Percentiles rank a stretch among this genome's conserved stretches.
Conservation (phyloP, 2,329 filamentous ascomycete species). For the Chrysoporthe deuterocubensis region DNA sequence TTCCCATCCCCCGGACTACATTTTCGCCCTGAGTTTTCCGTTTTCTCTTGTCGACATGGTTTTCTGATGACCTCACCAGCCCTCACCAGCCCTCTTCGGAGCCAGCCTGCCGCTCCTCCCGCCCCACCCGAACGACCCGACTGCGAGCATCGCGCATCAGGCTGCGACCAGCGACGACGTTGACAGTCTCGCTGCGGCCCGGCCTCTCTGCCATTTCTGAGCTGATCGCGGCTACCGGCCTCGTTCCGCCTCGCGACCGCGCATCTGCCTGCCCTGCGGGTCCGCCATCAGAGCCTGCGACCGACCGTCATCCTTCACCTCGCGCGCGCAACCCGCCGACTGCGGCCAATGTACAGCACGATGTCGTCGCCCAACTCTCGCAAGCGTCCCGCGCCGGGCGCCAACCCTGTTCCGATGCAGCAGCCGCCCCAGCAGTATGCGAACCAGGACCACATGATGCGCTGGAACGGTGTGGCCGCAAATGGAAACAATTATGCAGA, state of each 20-base stretch:
- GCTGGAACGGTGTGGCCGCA: slow-evolving; percentile 46
- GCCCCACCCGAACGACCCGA: slow-evolving; percentile 16
- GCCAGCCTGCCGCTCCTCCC: not conserved
- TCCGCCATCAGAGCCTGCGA: not conserved
- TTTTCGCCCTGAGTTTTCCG: not conserved
- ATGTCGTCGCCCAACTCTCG: slow-evolving; percentile 58
- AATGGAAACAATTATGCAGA: slow-evolving; percentile 46
- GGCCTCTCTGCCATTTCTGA: not conserved
- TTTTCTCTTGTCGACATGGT: not conserved
- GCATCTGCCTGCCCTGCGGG: not conserved
- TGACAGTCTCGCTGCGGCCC: not conserved
- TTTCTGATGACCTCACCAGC: slow-evolving; percentile 10
- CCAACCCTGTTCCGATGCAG: slow-evolving; percentile 56
- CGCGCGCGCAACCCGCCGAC: slow-evolving; percentile 7
- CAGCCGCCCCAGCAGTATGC: slow-evolving; percentile 55
- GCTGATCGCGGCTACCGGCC: not conserved
- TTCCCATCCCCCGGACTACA: not conserved
- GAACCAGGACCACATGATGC: slow-evolving; percentile 51
- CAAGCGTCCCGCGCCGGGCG: slow-evolving; percentile 76
- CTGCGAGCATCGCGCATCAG: slow-evolving; percentile 3
- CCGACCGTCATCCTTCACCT: not conserved
- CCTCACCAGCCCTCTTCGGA: slow-evolving; percentile 8
- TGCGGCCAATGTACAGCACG: slow-evolving; percentile 30
- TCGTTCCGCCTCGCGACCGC: not conserved
- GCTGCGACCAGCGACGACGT: not conserved